phyloP scores from a whole-genome alignment of 1,139 yeast genomes.

The Scheffersomyces illinoinensis region DNA sequence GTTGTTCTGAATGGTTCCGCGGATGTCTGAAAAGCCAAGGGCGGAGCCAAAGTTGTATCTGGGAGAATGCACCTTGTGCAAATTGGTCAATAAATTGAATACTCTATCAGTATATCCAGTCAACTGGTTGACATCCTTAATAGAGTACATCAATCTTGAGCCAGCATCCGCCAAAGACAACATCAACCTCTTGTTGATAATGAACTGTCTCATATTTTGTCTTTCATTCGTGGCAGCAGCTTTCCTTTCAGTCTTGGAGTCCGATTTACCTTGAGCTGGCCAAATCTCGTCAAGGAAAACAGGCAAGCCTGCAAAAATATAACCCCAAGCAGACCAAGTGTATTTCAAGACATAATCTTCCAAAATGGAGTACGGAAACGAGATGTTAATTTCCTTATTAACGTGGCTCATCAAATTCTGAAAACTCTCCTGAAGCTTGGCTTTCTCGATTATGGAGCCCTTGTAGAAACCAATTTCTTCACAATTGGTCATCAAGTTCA shows the following conservation, averaged over 20 bases:
- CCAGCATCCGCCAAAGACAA: slow-evolving; percentile 94
- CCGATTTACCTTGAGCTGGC: slow-evolving; percentile 23
- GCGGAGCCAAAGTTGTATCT: slow-evolving; percentile 64
- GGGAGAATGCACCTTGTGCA: slow-evolving; percentile 81
- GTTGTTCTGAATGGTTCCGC: slow-evolving; percentile 80
- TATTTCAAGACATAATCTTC: slow-evolving; percentile 89
- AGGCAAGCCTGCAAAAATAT: slow-evolving; percentile 86
- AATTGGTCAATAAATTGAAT: slow-evolving; percentile 67
- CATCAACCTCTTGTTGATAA: slow-evolving; percentile 87
- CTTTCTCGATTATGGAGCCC: slow-evolving; percentile 81
- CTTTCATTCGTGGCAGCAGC: slow-evolving; percentile 33
- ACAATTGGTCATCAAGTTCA: slow-evolving; percentile 81
- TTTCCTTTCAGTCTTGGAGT: slow-evolving; percentile 2
- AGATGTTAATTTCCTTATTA: slow-evolving; percentile 49
- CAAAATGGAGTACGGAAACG: slow-evolving; percentile 63
- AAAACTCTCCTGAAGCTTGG: slow-evolving; percentile 63
- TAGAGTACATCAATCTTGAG: slow-evolving; percentile 92
- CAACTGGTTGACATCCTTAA: slow-evolving; percentile 86
- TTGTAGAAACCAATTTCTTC: slow-evolving; percentile 95
- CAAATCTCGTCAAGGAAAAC: slow-evolving; percentile 54
- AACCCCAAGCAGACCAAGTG: slow-evolving; percentile 95
- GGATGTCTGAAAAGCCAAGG: slow-evolving; percentile 55
- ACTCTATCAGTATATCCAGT: slow-evolving; percentile 91
- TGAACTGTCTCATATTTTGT: slow-evolving; percentile 80
- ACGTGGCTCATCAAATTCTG: slow-evolving; percentile 49